phyloP scores from a whole-genome alignment of 1,284 basidiomycete species.

The Sporisorium graminicola region DNA sequence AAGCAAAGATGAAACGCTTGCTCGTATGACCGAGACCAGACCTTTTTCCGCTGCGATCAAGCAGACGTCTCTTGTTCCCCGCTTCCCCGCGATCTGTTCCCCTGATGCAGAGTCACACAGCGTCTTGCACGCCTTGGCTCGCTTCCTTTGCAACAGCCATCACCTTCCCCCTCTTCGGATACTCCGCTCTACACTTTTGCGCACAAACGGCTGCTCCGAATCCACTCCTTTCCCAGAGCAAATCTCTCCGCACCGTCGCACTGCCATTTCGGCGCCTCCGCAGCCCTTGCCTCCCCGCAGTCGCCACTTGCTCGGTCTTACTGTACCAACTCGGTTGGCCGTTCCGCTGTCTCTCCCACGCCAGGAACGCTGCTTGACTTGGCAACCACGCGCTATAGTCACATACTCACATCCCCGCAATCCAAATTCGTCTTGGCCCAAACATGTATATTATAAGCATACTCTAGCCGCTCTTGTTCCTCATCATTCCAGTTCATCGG shows the following conservation, averaged over 20 bases:
- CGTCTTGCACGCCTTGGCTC: not conserved
- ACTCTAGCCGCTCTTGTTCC: constrained; percentile 3
- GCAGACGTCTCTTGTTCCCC: constrained; percentile 1
- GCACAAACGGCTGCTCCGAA: constrained; percentile 14
- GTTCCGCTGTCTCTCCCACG: constrained; percentile 1
- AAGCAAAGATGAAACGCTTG: not conserved
- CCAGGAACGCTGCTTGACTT: constrained; percentile 6
- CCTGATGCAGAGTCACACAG: not conserved
- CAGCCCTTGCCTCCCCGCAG: constrained; percentile 12
- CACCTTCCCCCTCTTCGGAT: constrained; percentile 1
- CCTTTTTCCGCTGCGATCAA: constrained; percentile 8
- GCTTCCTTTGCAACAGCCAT: constrained; percentile 1
- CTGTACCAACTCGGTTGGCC: not conserved
- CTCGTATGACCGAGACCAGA: constrained; percentile 30
- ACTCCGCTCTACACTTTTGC: constrained; percentile 2
- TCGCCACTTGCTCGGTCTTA: constrained; percentile 15
- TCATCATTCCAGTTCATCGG: constrained; percentile 12
- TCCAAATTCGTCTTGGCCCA: not conserved
- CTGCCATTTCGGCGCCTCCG: constrained; percentile 4
- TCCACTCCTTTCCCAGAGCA: constrained; percentile 1
- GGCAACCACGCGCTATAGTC: constrained; percentile 9
- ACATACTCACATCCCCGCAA: constrained; percentile 2
- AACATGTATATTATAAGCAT: constrained; percentile 36
- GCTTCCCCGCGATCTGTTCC: not conserved
- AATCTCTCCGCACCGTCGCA: constrained; percentile 18